Conservation (phyloP, 495 filamentous ascomycete genomes). For the Aspergillus cavernicola region DNA sequence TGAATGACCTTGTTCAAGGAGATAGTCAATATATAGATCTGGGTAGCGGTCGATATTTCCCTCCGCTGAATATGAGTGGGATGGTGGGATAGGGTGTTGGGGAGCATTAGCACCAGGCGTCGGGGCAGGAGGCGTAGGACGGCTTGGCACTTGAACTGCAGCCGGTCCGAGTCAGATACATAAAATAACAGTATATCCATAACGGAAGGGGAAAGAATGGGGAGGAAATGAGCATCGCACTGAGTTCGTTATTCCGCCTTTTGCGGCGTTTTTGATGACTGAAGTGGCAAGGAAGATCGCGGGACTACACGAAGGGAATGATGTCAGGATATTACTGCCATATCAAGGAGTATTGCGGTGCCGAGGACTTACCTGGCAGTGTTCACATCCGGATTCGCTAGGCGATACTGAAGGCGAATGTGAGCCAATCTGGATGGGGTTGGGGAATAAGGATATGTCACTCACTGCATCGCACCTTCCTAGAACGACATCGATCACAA, state of each 20-base stretch:
- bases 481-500: neutral
- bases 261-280: neutral
- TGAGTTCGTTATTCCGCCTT: neutral
- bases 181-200: too few species aligned
- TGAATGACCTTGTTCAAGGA: neutral
- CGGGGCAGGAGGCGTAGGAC: neutral
- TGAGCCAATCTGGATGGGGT: neutral
- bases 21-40: neutral
- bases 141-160: neutral
- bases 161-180: neutral
- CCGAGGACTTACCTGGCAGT: neutral
- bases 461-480: neutral
- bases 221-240: too few species aligned
- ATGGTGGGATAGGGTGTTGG: too few species aligned
- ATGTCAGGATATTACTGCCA: neutral
- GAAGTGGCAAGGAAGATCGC: neutral
- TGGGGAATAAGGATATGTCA: neutral
- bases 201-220: too few species aligned
- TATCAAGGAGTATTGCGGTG: neutral
- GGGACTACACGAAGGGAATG: neutral
- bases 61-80: neutral
- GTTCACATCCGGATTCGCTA: neutral
- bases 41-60: neutral
- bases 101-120: neutral
- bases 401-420: neutral